phyloP scores from a whole-genome alignment of 2,329 filamentous ascomycete species.

The Pseudonectria buxi region DNA sequence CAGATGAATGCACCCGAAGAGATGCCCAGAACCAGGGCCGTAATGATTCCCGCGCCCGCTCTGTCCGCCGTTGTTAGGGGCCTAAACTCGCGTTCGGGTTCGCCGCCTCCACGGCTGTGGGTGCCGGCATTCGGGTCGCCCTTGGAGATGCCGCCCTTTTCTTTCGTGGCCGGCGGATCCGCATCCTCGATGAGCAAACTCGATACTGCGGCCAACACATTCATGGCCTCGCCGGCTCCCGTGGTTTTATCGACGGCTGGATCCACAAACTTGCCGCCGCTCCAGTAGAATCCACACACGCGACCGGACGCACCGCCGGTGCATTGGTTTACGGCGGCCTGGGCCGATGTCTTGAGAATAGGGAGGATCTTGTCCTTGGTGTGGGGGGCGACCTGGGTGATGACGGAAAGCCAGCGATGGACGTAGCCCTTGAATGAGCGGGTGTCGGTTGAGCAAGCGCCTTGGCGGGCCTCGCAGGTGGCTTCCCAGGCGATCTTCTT shows the following conservation, averaged over 20 bases:
- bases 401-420: slow-evolving; percentile 56
- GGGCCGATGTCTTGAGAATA: slow-evolving; percentile 49
- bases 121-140: slow-evolving; percentile 36
- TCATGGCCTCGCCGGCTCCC: slow-evolving; percentile 54
- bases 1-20: slow-evolving; percentile 40
- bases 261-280: slow-evolving; percentile 35
- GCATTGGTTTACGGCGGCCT: slow-evolving; percentile 56
- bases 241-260: slow-evolving; percentile 46
- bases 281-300: slow-evolving; percentile 62
- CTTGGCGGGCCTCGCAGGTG: slow-evolving; percentile 52
- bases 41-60: slow-evolving; percentile 44
- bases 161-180: slow-evolving; percentile 36
- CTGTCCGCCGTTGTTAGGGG: slow-evolving; percentile 38
- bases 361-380: slow-evolving; percentile 49
- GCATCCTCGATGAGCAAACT: slow-evolving; percentile 39
- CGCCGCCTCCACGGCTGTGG: slow-evolving; percentile 21
- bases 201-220: slow-evolving; percentile 48
- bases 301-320: slow-evolving; percentile 50
- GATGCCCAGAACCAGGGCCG: slow-evolving; percentile 35
- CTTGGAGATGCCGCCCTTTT: slow-evolving; percentile 43
- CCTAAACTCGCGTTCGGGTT: slow-evolving; percentile 12
- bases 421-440: slow-evolving; percentile 66
- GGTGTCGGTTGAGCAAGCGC: slow-evolving; percentile 64
- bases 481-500: slow-evolving; percentile 57
- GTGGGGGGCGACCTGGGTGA: slow-evolving; percentile 56